Base-by-base conservation (phyloP, 2,329 filamentous ascomycete species). In the Xylaria sp. region DNA sequence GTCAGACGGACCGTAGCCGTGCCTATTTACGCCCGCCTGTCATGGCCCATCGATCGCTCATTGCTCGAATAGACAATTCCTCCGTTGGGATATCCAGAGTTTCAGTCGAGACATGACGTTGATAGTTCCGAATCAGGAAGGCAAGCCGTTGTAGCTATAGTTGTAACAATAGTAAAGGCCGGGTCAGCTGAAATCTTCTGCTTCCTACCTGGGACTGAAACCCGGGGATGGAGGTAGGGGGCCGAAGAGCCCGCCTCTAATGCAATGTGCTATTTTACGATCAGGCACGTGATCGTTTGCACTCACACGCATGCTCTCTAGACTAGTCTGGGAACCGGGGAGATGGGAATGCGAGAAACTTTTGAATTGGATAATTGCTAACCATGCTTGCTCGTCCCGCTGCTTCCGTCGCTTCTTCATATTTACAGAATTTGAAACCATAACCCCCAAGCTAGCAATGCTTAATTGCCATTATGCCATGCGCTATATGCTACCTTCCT, bases 401-500 rank as follows among this genome's bases (percentile, higher is more conserved):
- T 56, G 32, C 9, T 19, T 56, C 30, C 14, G 24, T n/a, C 12
- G n/a, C 14, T 42, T 27, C 34, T 54, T 47, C 9, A 45, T 56
- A 45, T 51, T 14, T 48, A 45, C 17, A 63, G 4, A 48, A 55
- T 19, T 11, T 50, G 4, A 5, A 50, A 48, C 32, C 2, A 9
- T 32, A 30, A 17, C 32, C 21, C 32, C 57, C 17, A 68, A n/a
- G 27, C 32, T 11, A 19, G n/a, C 48, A 36, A 53, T 63, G 56
- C 30, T 57, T 6, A 45, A 48, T 50, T 21, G n/a, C 48, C 53
- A 34, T 27, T n/a, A 8, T 48, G 4, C 55, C 21, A 12, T n/a
- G 17, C 50, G 32, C 34, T 53, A 14, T 51, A 42, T 55, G n/a
- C 42, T 64, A 73, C 65, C 69, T 65, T 30, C 70, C 71, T 5